These are phyloP conservation scores for Parmelia sp. DNA, from an alignment of 495 filamentous ascomycete species.

Conservation along the genomic window DNA sequence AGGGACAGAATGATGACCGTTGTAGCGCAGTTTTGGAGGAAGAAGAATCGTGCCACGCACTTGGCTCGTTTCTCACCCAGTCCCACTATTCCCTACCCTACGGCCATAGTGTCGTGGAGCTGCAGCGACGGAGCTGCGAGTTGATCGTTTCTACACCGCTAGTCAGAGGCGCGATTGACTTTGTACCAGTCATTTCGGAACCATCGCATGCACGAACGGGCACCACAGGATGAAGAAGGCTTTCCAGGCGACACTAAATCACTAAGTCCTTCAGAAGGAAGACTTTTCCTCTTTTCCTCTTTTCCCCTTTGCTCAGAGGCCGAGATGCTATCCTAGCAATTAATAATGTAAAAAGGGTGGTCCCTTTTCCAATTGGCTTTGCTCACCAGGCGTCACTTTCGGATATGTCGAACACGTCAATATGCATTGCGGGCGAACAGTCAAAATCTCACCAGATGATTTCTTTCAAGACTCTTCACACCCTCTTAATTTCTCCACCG, in stretches of 20 bases:
- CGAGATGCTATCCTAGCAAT: not conserved
- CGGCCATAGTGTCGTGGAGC: not conserved
- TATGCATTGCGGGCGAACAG: conserved; percentile 23
- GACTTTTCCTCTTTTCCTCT: not conserved
- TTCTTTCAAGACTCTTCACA: not conserved
- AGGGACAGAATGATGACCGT: too few species aligned
- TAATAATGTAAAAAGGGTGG: conserved; percentile 7
- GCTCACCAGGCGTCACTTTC: not conserved
- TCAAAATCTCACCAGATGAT: not conserved
- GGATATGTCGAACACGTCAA: conserved; percentile 28
- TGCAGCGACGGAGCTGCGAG: not conserved
- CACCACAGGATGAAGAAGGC: not conserved
- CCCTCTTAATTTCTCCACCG: not conserved
- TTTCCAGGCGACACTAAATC: conserved; percentile 13
- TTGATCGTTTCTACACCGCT: not conserved
- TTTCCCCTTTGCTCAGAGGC: not conserved
- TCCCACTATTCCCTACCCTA: not conserved
- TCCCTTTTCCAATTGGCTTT: conserved; percentile 6
- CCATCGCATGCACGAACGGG: conserved; percentile 13
- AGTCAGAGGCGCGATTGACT: not conserved
- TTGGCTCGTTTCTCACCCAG: too few species aligned
- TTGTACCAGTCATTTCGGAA: conserved; percentile 2
- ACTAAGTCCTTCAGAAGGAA: not conserved
- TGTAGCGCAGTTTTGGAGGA: too few species aligned
- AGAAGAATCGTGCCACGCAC: too few species aligned